Conservation (phyloP, 768 basidiomycete species). For the Suillus variegatus region DNA sequence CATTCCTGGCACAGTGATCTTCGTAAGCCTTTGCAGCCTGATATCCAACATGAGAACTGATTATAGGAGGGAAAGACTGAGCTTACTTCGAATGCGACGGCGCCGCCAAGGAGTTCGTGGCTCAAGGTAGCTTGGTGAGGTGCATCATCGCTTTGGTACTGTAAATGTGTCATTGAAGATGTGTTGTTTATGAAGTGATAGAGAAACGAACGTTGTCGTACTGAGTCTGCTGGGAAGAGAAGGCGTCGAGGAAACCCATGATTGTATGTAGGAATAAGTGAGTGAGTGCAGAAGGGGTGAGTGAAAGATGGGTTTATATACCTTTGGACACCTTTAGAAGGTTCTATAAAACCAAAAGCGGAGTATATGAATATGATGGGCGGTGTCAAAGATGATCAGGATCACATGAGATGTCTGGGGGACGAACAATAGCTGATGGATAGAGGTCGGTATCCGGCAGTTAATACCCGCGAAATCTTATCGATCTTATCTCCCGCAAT, state of each 20-base stretch:
- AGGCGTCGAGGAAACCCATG: slow-evolving; percentile 11
- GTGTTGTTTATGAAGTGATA: background rate
- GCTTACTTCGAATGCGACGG: slow-evolving; percentile 14
- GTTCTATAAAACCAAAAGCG: slow-evolving; percentile 1
- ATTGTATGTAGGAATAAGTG: background rate
- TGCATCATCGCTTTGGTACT: background rate
- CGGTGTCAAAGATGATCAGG: slow-evolving; percentile 1
- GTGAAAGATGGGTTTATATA: slow-evolving; percentile 6
- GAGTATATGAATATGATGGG: slow-evolving; percentile 2
- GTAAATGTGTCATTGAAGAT: background rate
- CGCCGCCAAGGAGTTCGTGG: slow-evolving; percentile 10
- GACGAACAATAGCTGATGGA: slow-evolving; percentile 7
- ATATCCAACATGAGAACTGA: background rate
- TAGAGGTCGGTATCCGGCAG: too few relatives aligned
- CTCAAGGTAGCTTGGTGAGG: slow-evolving; percentile 5
- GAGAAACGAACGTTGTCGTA: background rate
- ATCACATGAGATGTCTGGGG: slow-evolving; percentile 5
- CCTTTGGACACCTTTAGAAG: background rate
- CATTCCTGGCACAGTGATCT: slow-evolving; percentile 8
- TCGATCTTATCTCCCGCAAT: background rate
- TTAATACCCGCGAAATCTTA: background rate
- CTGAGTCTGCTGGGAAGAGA: background rate
- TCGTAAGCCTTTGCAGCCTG: slow-evolving; percentile 17
- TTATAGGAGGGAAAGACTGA: too few relatives aligned
- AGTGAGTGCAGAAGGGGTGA: background rate